Percentiles rank a stretch among this genome's conserved stretches.
Conservation (phyloP, 2,329 filamentous ascomycete genomes). For the Aspergillus felis region DNA sequence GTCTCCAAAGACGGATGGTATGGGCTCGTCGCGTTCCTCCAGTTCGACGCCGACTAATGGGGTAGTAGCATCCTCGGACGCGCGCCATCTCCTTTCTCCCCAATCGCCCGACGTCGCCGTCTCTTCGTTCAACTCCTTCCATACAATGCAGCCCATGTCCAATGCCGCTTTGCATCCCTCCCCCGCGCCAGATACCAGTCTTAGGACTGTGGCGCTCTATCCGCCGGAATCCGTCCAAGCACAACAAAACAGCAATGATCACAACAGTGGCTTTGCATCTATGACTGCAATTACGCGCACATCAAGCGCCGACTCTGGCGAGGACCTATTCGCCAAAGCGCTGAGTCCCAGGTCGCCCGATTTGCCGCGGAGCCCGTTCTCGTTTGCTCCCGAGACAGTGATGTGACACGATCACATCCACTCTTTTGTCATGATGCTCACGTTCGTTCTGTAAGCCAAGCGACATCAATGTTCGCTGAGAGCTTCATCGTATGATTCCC, state of each 20-base stretch:
- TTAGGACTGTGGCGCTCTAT: slow-evolving; percentile 31
- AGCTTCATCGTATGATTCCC: slow-evolving; percentile 20
- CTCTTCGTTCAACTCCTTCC: slow-evolving; percentile 59
- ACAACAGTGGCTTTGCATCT: slow-evolving; percentile 25
- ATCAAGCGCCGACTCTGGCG: slow-evolving; percentile 55
- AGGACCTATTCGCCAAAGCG: slow-evolving; percentile 82
- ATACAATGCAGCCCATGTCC: slow-evolving; percentile 34
- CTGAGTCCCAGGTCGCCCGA: slow-evolving; percentile 84
- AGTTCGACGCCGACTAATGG: background rate
- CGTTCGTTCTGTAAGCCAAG: background rate
- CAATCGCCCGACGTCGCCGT: slow-evolving; percentile 62
- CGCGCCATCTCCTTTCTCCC: slow-evolving; percentile 54
- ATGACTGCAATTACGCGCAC: slow-evolving; percentile 32
- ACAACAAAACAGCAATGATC: slow-evolving; percentile 25
- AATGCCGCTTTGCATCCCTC: slow-evolving; percentile 7
- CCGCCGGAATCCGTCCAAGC: slow-evolving; percentile 38
- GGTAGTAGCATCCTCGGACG: slow-evolving; percentile 21
- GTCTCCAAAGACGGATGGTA: slow-evolving; percentile 52
- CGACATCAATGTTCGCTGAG: background rate
- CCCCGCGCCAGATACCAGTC: slow-evolving; percentile 22
- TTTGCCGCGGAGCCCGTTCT: slow-evolving; percentile 79
- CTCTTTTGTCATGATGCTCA: slow-evolving; percentile 2
- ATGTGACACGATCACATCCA: slow-evolving; percentile 9
- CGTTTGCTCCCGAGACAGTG: slow-evolving; percentile 43
- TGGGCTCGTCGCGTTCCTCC: slow-evolving; percentile 16